Evolutionary conservation across 352 stramenopile species (phyloP).

Genomic region (Blastocystis sp.): DNA sequence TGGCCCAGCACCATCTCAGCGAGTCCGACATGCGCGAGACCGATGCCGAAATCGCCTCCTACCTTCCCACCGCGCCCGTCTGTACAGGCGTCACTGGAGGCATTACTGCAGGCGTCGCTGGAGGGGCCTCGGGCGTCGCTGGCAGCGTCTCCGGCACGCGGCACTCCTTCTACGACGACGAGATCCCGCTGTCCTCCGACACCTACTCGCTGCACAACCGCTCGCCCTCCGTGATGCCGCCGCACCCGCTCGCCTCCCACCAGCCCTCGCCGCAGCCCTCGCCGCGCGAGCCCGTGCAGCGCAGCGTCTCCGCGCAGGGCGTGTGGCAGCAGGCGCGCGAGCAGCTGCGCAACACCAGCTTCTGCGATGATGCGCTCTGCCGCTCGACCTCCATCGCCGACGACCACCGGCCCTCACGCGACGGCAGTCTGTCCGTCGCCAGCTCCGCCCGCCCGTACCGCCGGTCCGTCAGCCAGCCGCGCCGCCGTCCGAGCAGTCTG

Average conservation of each 20-base stretch:
- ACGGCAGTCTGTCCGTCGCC: not conserved
- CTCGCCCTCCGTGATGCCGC: not conserved
- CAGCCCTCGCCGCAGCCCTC: not conserved
- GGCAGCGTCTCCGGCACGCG: too few species aligned
- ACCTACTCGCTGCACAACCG: not conserved
- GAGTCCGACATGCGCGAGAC: constrained; percentile 18
- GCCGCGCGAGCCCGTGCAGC: not conserved
- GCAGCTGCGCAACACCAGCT: not conserved
- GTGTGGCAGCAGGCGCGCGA: not conserved
- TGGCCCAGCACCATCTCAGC: not conserved
- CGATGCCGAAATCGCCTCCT: not conserved
- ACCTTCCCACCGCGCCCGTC: not conserved
- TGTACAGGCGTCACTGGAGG: too few species aligned
- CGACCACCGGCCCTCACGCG: not conserved
- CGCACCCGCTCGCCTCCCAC: not conserved
- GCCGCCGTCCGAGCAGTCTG: constrained; percentile 5
- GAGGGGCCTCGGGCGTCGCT: too few species aligned
- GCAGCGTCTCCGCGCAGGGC: not conserved
- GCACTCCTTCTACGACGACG: not conserved
- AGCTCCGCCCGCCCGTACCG: not conserved
- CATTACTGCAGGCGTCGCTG: too few species aligned
- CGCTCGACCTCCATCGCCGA: not conserved
- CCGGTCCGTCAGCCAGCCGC: not conserved
- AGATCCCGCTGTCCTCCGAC: constrained; percentile 14
- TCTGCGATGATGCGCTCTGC: not conserved